Evolutionary conservation across 306 rosid species (phyloP), one percentile per base, ranked within the genome.

Genomic region (Bauhinia variegata): DNA sequence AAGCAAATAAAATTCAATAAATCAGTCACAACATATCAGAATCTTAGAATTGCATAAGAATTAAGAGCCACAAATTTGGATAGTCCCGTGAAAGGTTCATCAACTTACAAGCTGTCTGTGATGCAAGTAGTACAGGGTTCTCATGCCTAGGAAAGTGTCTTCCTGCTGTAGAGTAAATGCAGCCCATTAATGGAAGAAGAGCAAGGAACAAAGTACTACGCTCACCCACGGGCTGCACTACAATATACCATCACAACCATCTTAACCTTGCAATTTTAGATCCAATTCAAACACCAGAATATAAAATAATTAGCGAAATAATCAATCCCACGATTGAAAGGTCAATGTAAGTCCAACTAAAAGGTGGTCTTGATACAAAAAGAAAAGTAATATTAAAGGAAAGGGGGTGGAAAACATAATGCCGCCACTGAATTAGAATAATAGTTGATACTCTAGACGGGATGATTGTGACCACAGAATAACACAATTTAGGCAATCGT

Each of bases 101-200:
- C 4, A 72, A 83, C 96, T 86, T 78, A 93, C 97, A 93, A 9
- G 89, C 79, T 11, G 99, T 93, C 70, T 93, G 84, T 33, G 96
- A 80, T 37, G 99, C 90, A 32, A 93, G 96, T 36, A 11, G 44
- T 8, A 79, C 31, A 49, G 95, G 86, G 30, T 86, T 84, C 70
- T 88, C 91, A 10, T 93, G 83, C 38, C 77, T 77, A 0, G 75
- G 86, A 72, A 39, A 74, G 32, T 51, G 76, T 48, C 73, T 66
- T 32, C 65, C 84, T 47, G 65, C 82, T 69, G 63, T 90, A 17
- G 99, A 88, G 65, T 67, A 44, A 14, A 83, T 53, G 69, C 99
- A 93, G 23, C 99, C 99, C 99, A 93, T 90, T 86, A 79, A 57
- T 65, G 50, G 64, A 67, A 63, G 80, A 78, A 53, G 68, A 38